These are phyloP conservation scores for Candida schatavii DNA, from an alignment of 805 yeast species.

Conservation along the genomic window DNA sequence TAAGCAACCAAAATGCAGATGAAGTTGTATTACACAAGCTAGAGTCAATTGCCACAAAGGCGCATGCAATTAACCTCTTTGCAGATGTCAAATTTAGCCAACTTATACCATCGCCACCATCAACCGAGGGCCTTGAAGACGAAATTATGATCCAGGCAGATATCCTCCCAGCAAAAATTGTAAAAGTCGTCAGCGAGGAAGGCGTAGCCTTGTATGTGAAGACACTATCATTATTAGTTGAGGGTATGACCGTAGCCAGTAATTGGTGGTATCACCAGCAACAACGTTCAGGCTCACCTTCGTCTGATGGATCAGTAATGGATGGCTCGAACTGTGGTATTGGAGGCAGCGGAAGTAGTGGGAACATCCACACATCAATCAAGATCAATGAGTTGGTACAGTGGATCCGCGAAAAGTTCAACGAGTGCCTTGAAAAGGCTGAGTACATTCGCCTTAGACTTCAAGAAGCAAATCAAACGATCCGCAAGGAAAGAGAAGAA, in stretches of 20 bases:
- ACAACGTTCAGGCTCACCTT: constrained; percentile 19
- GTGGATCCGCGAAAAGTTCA: constrained; percentile 87
- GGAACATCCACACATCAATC: constrained; percentile 21
- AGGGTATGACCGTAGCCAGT: constrained; percentile 81
- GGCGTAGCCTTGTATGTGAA: constrained; percentile 84
- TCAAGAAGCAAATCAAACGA: constrained; percentile 45
- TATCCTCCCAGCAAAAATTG: constrained; percentile 54
- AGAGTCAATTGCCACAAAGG: constrained; percentile 81
- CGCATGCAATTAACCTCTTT: constrained; percentile 82
- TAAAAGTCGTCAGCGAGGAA: constrained; percentile 70
- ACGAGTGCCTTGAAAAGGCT: constrained; percentile 85
- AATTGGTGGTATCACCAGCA: constrained; percentile 74
- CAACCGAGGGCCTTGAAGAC: constrained; percentile 39
- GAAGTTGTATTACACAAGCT: constrained; percentile 44
- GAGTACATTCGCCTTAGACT: constrained; percentile 66
- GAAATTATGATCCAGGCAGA: constrained; percentile 37
- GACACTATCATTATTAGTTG: constrained; percentile 75
- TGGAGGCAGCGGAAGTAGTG: neutral
- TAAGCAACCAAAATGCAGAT: constrained; percentile 22
- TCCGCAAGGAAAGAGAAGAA: constrained; percentile 16
- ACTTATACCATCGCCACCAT: constrained; percentile 71
- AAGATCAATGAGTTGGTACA: constrained; percentile 73
- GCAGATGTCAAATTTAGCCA: constrained; percentile 91
- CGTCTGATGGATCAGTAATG: constrained; percentile 15
- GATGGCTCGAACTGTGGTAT: constrained; percentile 6